Percentiles rank a stretch among this genome's conserved stretches.
These are phyloP conservation scores for Cercophora newfieldiana DNA, from an alignment of 495 filamentous ascomycete species.

Conservation along the genomic window DNA sequence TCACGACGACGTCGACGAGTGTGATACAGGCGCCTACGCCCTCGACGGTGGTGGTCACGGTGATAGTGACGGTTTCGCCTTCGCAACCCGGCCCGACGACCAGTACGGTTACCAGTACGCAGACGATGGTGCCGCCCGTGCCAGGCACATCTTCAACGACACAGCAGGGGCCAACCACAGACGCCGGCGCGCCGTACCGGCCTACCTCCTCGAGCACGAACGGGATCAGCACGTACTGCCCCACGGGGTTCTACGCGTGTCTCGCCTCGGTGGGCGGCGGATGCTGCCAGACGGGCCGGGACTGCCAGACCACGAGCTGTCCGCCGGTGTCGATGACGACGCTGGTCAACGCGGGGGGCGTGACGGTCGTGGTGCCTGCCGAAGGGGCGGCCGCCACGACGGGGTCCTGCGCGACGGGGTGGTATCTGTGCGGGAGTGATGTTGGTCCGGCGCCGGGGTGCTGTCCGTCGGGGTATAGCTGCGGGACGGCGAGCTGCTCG, in stretches of 20 bases:
- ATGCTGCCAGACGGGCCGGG: constrained; percentile 72
- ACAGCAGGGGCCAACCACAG: constrained; percentile 26
- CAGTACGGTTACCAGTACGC: constrained; percentile 42
- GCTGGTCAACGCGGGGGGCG: constrained; percentile 58
- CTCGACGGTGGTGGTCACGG: constrained; percentile 38
- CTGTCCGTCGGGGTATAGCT: constrained; percentile 73
- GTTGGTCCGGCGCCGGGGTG: constrained; percentile 67
- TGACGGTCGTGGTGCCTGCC: constrained; percentile 67
- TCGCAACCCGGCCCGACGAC: constrained; percentile 28
- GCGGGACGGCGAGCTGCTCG: constrained; percentile 70
- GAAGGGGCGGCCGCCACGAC: constrained; percentile 36
- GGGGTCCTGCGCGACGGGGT: constrained; percentile 68
- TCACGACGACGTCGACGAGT: constrained; percentile 28
- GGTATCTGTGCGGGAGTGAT: constrained; percentile 64
- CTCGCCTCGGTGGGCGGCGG: constrained; percentile 52
- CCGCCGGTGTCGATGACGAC: constrained; percentile 61
- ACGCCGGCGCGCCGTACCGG: constrained; percentile 39
- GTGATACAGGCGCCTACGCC: constrained; percentile 24
- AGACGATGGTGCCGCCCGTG: constrained; percentile 36
- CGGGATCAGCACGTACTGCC: constrained; percentile 49
- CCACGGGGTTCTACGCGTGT: constrained; percentile 58
- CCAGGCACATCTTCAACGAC: not conserved
- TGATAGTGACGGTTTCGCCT: constrained; percentile 38
- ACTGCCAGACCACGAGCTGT: constrained; percentile 64
- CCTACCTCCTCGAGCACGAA: constrained; percentile 36